phyloP scores from a whole-genome alignment of 768 basidiomycete species.

The Boletus vinaceobasis region DNA sequence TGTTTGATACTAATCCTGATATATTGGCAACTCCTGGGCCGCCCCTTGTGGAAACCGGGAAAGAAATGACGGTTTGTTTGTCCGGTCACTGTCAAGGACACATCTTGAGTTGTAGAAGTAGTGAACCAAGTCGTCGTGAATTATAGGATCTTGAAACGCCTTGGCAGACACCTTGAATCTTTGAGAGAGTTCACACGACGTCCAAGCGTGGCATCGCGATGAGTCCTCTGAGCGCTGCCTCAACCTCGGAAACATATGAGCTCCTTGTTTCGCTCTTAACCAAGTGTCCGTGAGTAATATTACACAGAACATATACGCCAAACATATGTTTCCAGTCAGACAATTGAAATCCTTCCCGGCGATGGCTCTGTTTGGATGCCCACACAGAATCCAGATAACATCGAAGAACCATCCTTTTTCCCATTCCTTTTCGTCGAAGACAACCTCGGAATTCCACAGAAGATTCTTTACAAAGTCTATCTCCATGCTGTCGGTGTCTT shows the following conservation, averaged over 20 bases:
- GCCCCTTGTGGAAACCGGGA: background rate
- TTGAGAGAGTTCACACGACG: background rate
- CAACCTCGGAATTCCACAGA: slow-evolving; percentile 65
- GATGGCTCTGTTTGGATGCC: slow-evolving; percentile 45
- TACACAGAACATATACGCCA: background rate
- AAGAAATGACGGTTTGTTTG: background rate
- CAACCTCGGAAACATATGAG: slow-evolving; percentile 12
- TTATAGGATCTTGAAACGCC: background rate
- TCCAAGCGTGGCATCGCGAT: background rate
- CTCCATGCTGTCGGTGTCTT: slow-evolving; percentile 40
- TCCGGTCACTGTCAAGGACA: background rate
- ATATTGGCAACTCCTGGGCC: background rate
- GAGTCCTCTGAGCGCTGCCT: background rate
- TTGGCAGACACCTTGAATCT: background rate
- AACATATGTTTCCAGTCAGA: slow-evolving; percentile 22
- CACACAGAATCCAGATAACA: background rate
- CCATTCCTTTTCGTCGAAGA: slow-evolving; percentile 58
- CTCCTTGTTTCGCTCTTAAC: slow-evolving; percentile 24
- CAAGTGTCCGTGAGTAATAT: slow-evolving; percentile 25
- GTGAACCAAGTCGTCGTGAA: background rate
- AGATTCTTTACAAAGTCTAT: slow-evolving; percentile 52
- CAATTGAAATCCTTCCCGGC: slow-evolving; percentile 65
- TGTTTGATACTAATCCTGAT: background rate
- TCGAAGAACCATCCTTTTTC: slow-evolving; percentile 22
- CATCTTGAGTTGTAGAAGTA: background rate